Conservation (phyloP, 768 basidiomycete genomes). For the Mycena rebaudengoi region DNA sequence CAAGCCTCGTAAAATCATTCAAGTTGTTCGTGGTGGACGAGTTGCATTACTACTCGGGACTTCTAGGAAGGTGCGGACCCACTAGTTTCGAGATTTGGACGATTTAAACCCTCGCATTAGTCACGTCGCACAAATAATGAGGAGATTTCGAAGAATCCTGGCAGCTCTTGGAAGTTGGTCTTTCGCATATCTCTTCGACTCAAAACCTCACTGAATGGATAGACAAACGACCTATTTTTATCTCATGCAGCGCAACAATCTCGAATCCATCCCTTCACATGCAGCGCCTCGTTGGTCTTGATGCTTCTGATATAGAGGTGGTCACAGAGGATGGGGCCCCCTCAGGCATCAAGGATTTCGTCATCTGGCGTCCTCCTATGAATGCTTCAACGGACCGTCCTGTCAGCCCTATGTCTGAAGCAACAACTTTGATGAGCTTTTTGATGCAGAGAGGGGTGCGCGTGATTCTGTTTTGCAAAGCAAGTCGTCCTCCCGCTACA, state of each 20-base stretch:
- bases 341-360: constrained; percentile 78
- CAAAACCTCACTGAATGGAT: neutral
- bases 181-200: neutral
- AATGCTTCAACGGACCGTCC: constrained; percentile 65
- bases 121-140: constrained; percentile 82
- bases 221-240: constrained; percentile 70
- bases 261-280: constrained; percentile 80
- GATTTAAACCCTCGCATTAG: constrained; percentile 44
- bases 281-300: constrained; percentile 76
- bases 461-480: constrained; percentile 91
- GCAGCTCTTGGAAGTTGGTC: constrained; percentile 78
- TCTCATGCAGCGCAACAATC: constrained; percentile 92
- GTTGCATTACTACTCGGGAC: constrained; percentile 84
- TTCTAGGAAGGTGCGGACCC: constrained; percentile 73
- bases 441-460: constrained; percentile 84
- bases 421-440: constrained; percentile 75
- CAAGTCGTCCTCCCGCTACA: constrained; percentile 29
- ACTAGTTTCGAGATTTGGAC: neutral
- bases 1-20: neutral
- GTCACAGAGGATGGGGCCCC: constrained; percentile 87
- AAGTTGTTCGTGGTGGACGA: constrained; percentile 85
- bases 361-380: constrained; percentile 79
- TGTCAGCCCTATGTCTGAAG: constrained; percentile 69
- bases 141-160: constrained; percentile 79
- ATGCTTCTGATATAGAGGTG: constrained; percentile 66